A percentile compares a stretch with the other conserved stretches of the same genome.
Evolutionary conservation across 2,329 filamentous ascomycete genomes (phyloP).

Genomic region (Didymella sp.): DNA sequence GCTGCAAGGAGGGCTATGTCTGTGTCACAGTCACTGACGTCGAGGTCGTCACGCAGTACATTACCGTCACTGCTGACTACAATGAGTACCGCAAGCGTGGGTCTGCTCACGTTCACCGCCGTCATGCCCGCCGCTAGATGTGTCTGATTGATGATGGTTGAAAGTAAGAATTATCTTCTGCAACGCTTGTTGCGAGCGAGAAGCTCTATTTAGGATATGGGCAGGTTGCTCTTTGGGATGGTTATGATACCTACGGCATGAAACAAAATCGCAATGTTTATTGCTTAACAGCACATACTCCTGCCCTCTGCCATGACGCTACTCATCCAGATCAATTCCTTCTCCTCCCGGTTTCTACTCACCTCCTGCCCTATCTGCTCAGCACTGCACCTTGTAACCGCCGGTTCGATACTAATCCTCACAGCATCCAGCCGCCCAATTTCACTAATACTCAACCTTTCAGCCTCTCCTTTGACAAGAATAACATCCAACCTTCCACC

Average conservation of each 20-base stretch:
- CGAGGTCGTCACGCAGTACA: conserved; percentile 36
- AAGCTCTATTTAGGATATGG: conserved; percentile 18
- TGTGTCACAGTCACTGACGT: conserved; percentile 36
- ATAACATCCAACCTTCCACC: conserved; percentile 42
- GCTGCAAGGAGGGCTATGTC: conserved; percentile 30
- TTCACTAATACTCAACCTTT: conserved; percentile 32
- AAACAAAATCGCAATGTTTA: conserved; percentile 10
- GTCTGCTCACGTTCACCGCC: conserved; percentile 3
- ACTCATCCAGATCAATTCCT: not conserved
- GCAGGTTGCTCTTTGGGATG: conserved; percentile 8
- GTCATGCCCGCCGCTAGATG: conserved; percentile 16
- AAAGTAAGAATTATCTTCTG: conserved; percentile 9
- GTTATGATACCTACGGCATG: conserved; percentile 10
- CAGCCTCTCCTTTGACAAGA: conserved; percentile 23
- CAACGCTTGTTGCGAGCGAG: conserved; percentile 10
- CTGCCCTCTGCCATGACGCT: not conserved
- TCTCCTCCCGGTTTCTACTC: conserved; percentile 23
- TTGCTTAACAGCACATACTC: not conserved
- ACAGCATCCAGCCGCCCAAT: conserved; percentile 42
- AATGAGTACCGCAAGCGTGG: conserved; percentile 25
- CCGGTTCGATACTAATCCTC: conserved; percentile 44
- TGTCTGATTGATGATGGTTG: not conserved
- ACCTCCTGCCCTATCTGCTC: conserved; percentile 31
- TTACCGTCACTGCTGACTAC: conserved; percentile 35
- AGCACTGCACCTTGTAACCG: conserved; percentile 30